Percentiles rank a stretch among this genome's conserved stretches.
Evolutionary conservation across 73 alveolate genomes (phyloP).

Genomic region (Diophrys appendiculata): DNA sequence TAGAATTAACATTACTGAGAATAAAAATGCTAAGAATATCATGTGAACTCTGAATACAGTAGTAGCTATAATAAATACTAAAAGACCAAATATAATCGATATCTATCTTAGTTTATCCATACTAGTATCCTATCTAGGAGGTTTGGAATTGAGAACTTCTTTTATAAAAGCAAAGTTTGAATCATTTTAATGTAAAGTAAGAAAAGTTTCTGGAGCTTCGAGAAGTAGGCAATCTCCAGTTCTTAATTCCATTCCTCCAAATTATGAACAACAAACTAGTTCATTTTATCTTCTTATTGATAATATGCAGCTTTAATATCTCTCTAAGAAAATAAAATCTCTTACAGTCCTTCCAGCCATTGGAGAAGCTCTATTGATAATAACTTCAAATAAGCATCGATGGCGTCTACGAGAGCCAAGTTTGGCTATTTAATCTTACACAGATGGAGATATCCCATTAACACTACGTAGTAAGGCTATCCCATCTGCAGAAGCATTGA

Average conservation of each 20-base stretch:
- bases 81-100: background rate
- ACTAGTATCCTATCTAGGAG: background rate
- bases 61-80: background rate
- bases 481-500: slow-evolving; percentile 5
- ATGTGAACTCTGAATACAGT: background rate
- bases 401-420: background rate
- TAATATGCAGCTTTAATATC: background rate
- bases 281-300: background rate
- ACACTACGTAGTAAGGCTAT: background rate
- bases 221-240: slow-evolving; percentile 6
- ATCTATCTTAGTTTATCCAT: background rate
- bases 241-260: background rate
- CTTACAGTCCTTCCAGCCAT: background rate
- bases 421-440: background rate
- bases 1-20: background rate
- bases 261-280: background rate
- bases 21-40: background rate
- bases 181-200: no score
- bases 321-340: background rate
- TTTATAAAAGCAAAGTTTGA: background rate
- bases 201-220: slow-evolving; percentile 1
- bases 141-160: background rate
- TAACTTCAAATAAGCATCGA: slow-evolving; percentile 1
- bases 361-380: background rate
- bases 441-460: background rate